Base-by-base conservation (phyloP, 305 asterid species). In the Fraxinus greggii region DNA sequence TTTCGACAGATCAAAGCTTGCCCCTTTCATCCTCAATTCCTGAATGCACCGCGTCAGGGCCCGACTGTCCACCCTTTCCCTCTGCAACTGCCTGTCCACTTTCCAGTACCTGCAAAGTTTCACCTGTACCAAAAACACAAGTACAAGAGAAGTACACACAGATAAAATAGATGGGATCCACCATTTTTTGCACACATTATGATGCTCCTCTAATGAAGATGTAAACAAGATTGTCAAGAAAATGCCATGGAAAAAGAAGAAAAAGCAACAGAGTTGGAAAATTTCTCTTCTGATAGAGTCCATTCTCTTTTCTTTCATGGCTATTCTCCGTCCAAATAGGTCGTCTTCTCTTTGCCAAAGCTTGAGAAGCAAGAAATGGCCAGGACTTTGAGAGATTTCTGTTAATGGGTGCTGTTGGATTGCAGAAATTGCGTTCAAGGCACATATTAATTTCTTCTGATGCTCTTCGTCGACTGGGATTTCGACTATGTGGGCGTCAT, bases 21-120 rank as follows among this genome's bases (percentile, higher is more conserved):
- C 86, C 38, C 99, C 98, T 77, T 94, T 96, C 99, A 96, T 96
- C 89, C 99, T 90, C 92, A 96, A 35, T 75, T 96, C 99, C 88
- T 92, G 98, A 36, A 94, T 85, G 77, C 96, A 92, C 83, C 99
- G 83, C 4, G 90, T 84, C 24, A 92, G 84, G 1, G 95, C 88
- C 21, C 99, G 92, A n/a, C 88, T 89, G 78, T 91, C 97, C 23
- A 65, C 84, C 75, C 92, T 83, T 36, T 90, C 97, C 90, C 92
- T 88, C 90, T 90, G 94, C 89, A 94, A 32, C 88, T 90, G 94
- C 86, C 81, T 79, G 8, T 83, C 89, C 84, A 88, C 95, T 70
- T 92, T 93, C 98, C 98, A 93, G 86, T 83, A 94, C 92, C 94
- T 86, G 86, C 86, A 88, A 77, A 94, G 93, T 88, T 90, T 92